Base-by-base conservation (phyloP, 2,329 filamentous ascomycete genomes). In the Madurella fahalii region DNA sequence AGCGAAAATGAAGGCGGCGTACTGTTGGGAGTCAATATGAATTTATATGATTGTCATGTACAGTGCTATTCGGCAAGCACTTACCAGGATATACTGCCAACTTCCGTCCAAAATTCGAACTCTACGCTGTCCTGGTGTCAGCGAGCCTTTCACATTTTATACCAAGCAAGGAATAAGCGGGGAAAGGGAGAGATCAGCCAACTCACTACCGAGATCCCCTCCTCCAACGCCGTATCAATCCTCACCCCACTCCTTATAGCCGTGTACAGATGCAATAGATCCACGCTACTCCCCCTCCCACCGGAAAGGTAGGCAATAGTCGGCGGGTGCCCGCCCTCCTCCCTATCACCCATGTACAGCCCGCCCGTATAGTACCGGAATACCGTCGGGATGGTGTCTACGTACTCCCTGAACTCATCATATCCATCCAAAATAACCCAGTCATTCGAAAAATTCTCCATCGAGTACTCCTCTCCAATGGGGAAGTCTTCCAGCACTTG, bases 381-480 rank as follows among this genome's bases (percentile, higher is more conserved):
- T n/a, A 53, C 15, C 1, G 12, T 45, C 4, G 11, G 9, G 18
- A 76, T 74, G 2, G 68, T 65, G 2, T 67, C 54, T 47, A 86
- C 74, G 53, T 76, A 80, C 44, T 73, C 61, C 39, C 79, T 75
- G 64, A 85, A 84, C 5, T 77, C 73, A n/a, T 72, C 65, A 1
- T 82, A 65, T 1, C 70, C 77, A 49, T 79, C 68, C 2, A 82
- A 74, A 2, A 73, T 57, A 31, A 77, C 68, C 5, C 72, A 56
- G 32, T 60, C 53, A 25, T 61, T 57, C 9, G 64, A 57, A 5
- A 66, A 61, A 30, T 63, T 17, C 15, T 39, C 39, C 16, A 53
- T 40, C 17, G 56, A 20, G 41, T 56, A 56, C 2, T 25, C n/a
- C 2, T 34, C 16, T 5, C 53, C 55, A 15, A 61, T 40, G 1